These are phyloP conservation scores for Acanthamoeba quina DNA, from an alignment of 208 protist species.

Conservation along the genomic window DNA sequence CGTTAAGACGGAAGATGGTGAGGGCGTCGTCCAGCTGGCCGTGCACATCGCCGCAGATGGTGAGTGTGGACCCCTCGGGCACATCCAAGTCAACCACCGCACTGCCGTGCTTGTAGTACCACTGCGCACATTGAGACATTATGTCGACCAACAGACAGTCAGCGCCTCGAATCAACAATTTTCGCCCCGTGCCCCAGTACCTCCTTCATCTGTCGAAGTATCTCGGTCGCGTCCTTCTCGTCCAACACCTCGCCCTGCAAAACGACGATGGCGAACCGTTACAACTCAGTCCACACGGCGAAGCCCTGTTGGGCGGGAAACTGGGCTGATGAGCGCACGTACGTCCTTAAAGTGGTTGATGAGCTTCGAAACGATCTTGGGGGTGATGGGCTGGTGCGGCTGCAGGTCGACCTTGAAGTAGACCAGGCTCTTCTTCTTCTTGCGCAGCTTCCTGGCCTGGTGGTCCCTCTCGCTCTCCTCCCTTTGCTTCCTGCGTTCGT, in stretches of 20 bases:
- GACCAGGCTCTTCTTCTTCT: conserved; percentile 26
- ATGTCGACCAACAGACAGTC: neutral
- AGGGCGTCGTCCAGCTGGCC: conserved; percentile 97
- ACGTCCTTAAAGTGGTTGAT: conserved; percentile 68
- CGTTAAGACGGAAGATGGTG: conserved; percentile 95
- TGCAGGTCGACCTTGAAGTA: conserved; percentile 60
- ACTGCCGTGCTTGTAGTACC: conserved; percentile 48
- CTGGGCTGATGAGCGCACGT: neutral
- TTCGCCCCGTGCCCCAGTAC: neutral
- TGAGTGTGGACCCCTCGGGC: conserved; percentile 87
- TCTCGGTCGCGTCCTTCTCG: conserved; percentile 36
- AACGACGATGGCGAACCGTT: neutral
- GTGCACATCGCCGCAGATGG: conserved; percentile 98
- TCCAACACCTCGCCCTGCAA: conserved; percentile 37
- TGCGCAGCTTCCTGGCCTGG: neutral
- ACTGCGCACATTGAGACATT: neutral
- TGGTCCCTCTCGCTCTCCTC: conserved; percentile 10
- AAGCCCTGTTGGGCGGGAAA: no score
- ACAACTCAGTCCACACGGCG: neutral
- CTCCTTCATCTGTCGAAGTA: conserved; percentile 37
- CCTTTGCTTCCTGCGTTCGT: neutral
- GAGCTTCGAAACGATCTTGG: conserved; percentile 54
- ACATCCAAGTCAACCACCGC: conserved; percentile 36
- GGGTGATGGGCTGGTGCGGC: conserved; percentile 28
- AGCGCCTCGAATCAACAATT: neutral